Conservation (phyloP, 108 stramenopile species). For the Cyclotella sp. region DNA sequence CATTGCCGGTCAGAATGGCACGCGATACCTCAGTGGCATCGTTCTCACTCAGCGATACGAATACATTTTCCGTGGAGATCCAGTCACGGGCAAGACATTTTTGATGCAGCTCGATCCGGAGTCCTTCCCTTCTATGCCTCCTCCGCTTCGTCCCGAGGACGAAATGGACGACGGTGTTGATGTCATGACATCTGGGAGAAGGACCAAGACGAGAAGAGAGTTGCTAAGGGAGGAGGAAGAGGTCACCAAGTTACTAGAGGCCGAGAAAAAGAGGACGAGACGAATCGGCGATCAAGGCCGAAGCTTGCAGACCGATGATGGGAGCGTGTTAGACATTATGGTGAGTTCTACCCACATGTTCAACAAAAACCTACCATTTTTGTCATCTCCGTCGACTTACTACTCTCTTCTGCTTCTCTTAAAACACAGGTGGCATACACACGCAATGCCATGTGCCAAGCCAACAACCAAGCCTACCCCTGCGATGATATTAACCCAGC, state of each 20-base stretch:
- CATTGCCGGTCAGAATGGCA: not conserved
- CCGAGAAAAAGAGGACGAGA: conserved; percentile 12
- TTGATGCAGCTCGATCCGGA: conserved; percentile 12
- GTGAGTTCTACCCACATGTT: conserved; percentile 7
- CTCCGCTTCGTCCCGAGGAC: conserved; percentile 1
- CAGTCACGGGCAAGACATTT: conserved; percentile 18
- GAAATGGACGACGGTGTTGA: not conserved
- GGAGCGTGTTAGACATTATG: conserved; percentile 18
- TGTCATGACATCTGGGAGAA: not conserved
- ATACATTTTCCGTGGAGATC: conserved; percentile 21
- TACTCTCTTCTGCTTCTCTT: not conserved
- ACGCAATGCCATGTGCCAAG: conserved; percentile 14
- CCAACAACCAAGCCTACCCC: conserved; percentile 14
- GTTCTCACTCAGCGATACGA: conserved; percentile 10
- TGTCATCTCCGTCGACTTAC: not conserved
- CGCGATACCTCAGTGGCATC: not conserved
- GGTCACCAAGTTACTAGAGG: not conserved
- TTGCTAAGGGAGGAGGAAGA: conserved; percentile 17
- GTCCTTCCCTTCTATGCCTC: conserved; percentile 4
- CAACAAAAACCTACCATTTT: too few species aligned
- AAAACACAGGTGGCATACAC: conserved; percentile 23
- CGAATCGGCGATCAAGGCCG: not conserved
- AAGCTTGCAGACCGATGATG: conserved; percentile 28
- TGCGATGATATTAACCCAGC: conserved; percentile 27
- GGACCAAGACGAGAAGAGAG: not conserved